These are phyloP conservation scores for Pleurotus sapidus DNA, from an alignment of 768 basidiomycete genomes.

Conservation along the genomic window DNA sequence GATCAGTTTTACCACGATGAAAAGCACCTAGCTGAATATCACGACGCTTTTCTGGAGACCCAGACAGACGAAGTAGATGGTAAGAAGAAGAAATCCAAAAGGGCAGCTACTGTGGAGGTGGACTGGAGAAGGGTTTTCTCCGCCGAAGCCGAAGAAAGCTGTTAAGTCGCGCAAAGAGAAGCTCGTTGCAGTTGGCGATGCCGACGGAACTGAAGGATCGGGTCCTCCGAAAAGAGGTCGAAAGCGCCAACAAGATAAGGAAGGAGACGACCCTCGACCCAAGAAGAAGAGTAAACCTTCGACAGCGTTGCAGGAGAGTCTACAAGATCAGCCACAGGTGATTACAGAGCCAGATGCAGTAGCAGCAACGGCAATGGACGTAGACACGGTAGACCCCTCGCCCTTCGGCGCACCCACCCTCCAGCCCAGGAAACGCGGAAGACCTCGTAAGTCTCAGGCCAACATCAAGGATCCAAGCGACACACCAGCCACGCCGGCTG, in stretches of 20 bases:
- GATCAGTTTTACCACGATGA: slow-evolving; percentile 54
- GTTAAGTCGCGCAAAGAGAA: neutral
- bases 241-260: neutral
- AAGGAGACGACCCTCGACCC: neutral
- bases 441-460: slow-evolving; percentile 25
- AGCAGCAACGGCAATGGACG: slow-evolving; percentile 9
- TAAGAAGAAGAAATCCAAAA: slow-evolving; percentile 16
- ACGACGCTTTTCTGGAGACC: slow-evolving; percentile 46
- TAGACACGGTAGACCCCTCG: no score
- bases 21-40: slow-evolving; percentile 37
- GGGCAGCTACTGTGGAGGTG: neutral
- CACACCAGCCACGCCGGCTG: neutral
- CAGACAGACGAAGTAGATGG: slow-evolving; percentile 18
- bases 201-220: neutral
- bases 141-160: neutral
- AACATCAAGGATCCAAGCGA: neutral
- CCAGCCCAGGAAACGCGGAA: slow-evolving; percentile 32
- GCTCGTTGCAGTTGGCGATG: neutral
- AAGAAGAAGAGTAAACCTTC: neutral
- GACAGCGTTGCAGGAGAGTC: neutral
- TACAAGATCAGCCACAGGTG: neutral
- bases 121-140: neutral
- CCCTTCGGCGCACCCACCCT: neutral
- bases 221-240: neutral
- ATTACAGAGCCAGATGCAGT: slow-evolving; percentile 12